Percentiles rank a stretch among this genome's conserved stretches.
phyloP scores from a whole-genome alignment of 169 alveolate genomes.

The Eimeria maxima region DNA sequence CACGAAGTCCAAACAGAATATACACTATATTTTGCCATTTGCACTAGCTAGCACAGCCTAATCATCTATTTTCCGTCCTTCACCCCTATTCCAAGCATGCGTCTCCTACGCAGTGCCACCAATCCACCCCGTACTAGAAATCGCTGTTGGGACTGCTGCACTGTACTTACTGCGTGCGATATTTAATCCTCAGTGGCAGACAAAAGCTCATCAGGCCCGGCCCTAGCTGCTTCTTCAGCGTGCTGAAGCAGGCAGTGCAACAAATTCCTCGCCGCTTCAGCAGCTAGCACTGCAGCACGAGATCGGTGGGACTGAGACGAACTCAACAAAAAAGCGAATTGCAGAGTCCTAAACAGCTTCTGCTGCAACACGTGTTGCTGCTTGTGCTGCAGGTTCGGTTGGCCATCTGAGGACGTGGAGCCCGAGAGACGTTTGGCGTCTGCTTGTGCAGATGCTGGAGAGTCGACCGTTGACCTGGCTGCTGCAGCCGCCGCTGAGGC shows the following conservation, averaged over 20 bases:
- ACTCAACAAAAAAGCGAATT: conserved; percentile 26
- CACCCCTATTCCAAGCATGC: background rate
- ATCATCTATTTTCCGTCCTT: background rate
- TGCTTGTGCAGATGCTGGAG: background rate
- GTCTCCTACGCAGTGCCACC: background rate
- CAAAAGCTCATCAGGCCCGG: conserved; percentile 21
- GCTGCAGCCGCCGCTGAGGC: conserved; percentile 38
- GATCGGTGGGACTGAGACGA: background rate
- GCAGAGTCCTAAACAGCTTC: conserved; percentile 58
- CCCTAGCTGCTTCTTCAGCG: conserved; percentile 56
- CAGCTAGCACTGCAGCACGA: conserved; percentile 39
- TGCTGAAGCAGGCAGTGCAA: conserved; percentile 39
- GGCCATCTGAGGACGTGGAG: background rate
- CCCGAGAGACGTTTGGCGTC: background rate
- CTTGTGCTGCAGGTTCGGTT: conserved; percentile 27
- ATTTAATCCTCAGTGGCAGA: conserved; percentile 36
- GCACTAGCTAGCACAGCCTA: background rate
- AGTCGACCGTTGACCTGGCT: background rate
- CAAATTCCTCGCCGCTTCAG: conserved; percentile 57
- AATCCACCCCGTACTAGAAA: background rate
- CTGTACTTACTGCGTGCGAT: conserved; percentile 43
- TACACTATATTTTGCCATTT: background rate
- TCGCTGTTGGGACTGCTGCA: background rate
- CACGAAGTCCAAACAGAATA: background rate
- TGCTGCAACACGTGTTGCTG: conserved; percentile 22